A percentile compares a stretch with the other conserved stretches of the same genome.
Conservation (phyloP, 306 rosid genomes). For the Trichosanthes cucumerina region DNA sequence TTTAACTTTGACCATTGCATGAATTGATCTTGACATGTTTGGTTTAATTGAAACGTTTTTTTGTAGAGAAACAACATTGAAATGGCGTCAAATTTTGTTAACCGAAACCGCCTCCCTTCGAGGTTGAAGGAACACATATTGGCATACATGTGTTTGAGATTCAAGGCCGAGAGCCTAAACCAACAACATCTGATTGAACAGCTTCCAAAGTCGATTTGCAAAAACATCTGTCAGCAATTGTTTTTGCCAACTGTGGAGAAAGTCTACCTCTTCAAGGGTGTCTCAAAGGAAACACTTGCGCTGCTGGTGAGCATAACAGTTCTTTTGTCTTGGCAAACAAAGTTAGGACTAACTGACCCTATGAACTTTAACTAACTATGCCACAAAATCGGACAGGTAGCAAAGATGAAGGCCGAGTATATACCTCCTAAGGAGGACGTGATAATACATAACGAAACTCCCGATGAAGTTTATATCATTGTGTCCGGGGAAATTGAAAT, state of each 20-base stretch:
- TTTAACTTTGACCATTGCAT: not conserved
- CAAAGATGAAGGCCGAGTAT: slow-evolving; percentile 81
- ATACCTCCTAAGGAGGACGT: slow-evolving; percentile 93
- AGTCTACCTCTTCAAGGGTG: slow-evolving; percentile 68
- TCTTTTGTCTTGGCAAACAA: not conserved
- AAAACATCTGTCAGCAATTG: slow-evolving; percentile 60
- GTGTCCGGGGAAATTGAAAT: slow-evolving; percentile 88
- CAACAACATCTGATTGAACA: slow-evolving; percentile 72
- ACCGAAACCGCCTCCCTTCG: slow-evolving; percentile 61
- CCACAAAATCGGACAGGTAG: slow-evolving; percentile 34
- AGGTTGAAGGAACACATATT: slow-evolving; percentile 62
- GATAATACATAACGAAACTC: slow-evolving; percentile 57
- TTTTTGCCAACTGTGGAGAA: slow-evolving; percentile 52
- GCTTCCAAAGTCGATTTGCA: slow-evolving; percentile 76
- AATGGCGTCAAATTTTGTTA: slow-evolving; percentile 75
- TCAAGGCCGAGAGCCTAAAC: slow-evolving; percentile 82
- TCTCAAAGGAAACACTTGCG: slow-evolving; percentile 52
- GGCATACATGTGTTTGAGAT: slow-evolving; percentile 89
- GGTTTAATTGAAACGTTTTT: not conserved
- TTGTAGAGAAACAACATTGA: slow-evolving; percentile 75
- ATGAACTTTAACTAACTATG: not conserved
- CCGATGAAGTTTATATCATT: slow-evolving; percentile 72
- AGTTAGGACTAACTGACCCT: not conserved
- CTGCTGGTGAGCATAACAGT: slow-evolving; percentile 31
- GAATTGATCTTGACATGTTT: not conserved